Percentiles rank a stretch among this genome's conserved stretches.
These are phyloP conservation scores for Pochonia chlamydosporia DNA, from an alignment of 2,329 filamentous ascomycete genomes.

Conservation along the genomic window DNA sequence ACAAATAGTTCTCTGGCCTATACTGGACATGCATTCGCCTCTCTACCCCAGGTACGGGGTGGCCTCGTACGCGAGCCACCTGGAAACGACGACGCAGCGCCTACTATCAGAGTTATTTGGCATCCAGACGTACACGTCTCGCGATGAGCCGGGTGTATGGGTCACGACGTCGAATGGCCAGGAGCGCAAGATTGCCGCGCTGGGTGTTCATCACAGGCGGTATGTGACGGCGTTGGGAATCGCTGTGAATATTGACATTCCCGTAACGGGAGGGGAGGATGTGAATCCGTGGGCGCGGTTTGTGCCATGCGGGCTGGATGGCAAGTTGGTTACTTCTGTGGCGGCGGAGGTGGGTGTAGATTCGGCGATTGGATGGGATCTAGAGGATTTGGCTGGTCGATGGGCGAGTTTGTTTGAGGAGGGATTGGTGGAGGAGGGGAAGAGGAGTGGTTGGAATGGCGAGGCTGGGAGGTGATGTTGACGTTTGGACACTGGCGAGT, in stretches of 20 bases:
- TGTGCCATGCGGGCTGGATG: conserved; percentile 82
- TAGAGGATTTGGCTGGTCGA: conserved; percentile 20
- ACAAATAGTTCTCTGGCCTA: conserved; percentile 86
- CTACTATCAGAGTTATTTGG: conserved; percentile 52
- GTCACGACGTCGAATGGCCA: conserved; percentile 28
- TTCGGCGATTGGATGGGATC: conserved; percentile 17
- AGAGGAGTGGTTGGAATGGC: conserved; percentile 14
- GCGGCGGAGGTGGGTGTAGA: conserved; percentile 38
- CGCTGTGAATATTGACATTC: conserved; percentile 69
- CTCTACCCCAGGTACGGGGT: conserved; percentile 57
- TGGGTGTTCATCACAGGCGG: conserved; percentile 85
- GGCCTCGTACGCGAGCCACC: conserved; percentile 67
- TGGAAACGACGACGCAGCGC: conserved; percentile 71
- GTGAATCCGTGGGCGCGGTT: conserved; percentile 62
- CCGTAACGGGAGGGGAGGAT: conserved; percentile 33
- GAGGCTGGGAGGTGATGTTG: conserved; percentile 1
- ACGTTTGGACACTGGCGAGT: too few species aligned
- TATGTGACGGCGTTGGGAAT: conserved; percentile 82
- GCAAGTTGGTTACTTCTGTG: conserved; percentile 73
- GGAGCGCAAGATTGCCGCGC: conserved; percentile 73
- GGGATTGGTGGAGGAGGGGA: conserved; percentile 22
- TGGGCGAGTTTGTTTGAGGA: conserved; percentile 30
- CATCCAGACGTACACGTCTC: conserved; percentile 50
- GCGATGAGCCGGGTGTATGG: conserved; percentile 87
- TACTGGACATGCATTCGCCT: conserved; percentile 67